Evolutionary conservation across 2,329 filamentous ascomycete species (phyloP).

Genomic region (Stenocarpella maydis): DNA sequence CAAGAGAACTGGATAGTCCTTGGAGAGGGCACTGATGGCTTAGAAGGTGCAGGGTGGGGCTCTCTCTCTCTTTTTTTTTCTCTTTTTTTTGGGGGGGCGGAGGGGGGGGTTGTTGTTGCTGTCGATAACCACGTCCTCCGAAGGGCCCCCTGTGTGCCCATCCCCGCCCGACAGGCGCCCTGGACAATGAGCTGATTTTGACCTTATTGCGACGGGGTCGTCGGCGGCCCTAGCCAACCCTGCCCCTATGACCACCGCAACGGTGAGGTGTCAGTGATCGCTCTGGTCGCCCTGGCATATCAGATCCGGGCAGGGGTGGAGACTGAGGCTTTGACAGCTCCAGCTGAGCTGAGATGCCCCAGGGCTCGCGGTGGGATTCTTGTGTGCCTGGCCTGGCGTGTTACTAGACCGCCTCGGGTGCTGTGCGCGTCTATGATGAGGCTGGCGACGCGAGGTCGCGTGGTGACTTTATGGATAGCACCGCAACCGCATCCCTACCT

Average conservation of each 20-base stretch:
- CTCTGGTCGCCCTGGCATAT: conserved; percentile 17
- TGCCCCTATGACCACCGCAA: conserved; percentile 6
- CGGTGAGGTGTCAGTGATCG: conserved; percentile 27
- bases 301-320: conserved; percentile 17
- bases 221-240: conserved; percentile 15
- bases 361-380: conserved; percentile 5
- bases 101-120: too few species aligned
- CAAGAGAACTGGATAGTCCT: neutral
- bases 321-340: conserved; percentile 18
- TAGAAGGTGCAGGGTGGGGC: conserved; percentile 5
- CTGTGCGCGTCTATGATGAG: neutral
- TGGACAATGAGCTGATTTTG: conserved; percentile 23
- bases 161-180: conserved; percentile 9
- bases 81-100: too few species aligned
- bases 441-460: conserved; percentile 10
- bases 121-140: neutral
- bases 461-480: conserved; percentile 16
- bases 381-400: neutral
- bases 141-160: neutral
- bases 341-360: conserved; percentile 14
- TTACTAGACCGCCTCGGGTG: conserved; percentile 4
- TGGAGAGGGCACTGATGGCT: conserved; percentile 2
- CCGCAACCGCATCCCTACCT: neutral
- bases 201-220: conserved; percentile 9
- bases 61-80: too few species aligned